Conservation (phyloP, 352 stramenopile genomes). For the Globisporangium splendens region DNA sequence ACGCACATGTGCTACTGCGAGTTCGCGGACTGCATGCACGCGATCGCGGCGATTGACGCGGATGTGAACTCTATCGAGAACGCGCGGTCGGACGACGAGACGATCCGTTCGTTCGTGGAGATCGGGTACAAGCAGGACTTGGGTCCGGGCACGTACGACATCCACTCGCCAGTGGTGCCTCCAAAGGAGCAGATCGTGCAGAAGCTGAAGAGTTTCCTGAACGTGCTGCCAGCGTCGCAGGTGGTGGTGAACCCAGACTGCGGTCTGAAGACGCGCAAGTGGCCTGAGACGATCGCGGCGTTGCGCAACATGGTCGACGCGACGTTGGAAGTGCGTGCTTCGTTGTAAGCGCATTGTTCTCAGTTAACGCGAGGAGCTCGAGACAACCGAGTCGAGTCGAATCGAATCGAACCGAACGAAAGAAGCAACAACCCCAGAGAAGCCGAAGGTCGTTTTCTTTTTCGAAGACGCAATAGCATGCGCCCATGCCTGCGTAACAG, state of each 20-base stretch:
- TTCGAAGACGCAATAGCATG: slow-evolving; percentile 7
- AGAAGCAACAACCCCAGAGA: not conserved
- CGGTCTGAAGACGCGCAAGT: slow-evolving; percentile 92
- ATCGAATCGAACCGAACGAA: no score
- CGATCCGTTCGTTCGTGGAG: slow-evolving; percentile 84
- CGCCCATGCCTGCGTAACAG: not conserved
- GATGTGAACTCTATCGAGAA: slow-evolving; percentile 96
- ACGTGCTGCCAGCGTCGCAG: slow-evolving; percentile 68
- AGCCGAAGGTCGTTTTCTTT: not conserved
- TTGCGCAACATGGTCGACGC: slow-evolving; percentile 89
- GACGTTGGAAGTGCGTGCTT: slow-evolving; percentile 64
- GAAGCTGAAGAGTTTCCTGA: slow-evolving; percentile 86
- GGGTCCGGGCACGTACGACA: slow-evolving; percentile 91
- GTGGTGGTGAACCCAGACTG: slow-evolving; percentile 92
- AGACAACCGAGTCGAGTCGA: no score
- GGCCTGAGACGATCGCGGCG: slow-evolving; percentile 87
- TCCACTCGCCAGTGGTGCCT: slow-evolving; percentile 93
- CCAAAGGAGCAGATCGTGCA: slow-evolving; percentile 82
- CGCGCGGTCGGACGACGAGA: slow-evolving; percentile 88
- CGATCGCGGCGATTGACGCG: slow-evolving; percentile 90
- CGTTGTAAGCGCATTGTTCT: slow-evolving; percentile 27
- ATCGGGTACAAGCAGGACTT: slow-evolving; percentile 91
- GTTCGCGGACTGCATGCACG: slow-evolving; percentile 92
- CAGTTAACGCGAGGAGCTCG: not conserved
- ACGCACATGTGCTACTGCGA: slow-evolving; percentile 97